Conservation (phyloP, 371 early-diverging fungal genomes). For the Furculomyces boomerangus region DNA sequence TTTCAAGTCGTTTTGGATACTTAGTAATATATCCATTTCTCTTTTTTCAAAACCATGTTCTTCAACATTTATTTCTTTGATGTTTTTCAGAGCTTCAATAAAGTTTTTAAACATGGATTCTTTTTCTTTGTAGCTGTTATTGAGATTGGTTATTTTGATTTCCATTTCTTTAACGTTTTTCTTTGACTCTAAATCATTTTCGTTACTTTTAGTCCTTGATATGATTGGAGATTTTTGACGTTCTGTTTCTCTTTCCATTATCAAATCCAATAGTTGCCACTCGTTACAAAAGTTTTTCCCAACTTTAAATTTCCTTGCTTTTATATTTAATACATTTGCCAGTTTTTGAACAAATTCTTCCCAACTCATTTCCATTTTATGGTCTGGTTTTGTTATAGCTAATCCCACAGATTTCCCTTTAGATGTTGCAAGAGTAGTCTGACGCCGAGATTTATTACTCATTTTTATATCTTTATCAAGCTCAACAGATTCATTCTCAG, state of each 20-base stretch:
- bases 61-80: no score
- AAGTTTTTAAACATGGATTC: no score
- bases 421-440: not conserved
- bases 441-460: no score
- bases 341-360: not conserved
- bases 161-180: not conserved
- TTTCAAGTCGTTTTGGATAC: not conserved
- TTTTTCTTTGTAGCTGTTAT: not conserved
- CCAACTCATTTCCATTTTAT: slow-evolving; percentile 1
- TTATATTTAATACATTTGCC: not conserved
- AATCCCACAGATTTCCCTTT: not conserved
- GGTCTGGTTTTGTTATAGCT: not conserved
- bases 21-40: no score
- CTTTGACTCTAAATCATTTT: not conserved
- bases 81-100: no score
- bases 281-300: not conserved
- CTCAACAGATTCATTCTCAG: no score
- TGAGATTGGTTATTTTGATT: not conserved
- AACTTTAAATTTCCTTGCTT: not conserved
- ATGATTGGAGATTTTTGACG: no score
- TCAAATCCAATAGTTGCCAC: not conserved
- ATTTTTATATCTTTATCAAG: no score
- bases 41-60: no score
- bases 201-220: no score
- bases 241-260: no score